phyloP scores from a whole-genome alignment of 495 filamentous ascomycete species.

The Penicillium goetzii region DNA sequence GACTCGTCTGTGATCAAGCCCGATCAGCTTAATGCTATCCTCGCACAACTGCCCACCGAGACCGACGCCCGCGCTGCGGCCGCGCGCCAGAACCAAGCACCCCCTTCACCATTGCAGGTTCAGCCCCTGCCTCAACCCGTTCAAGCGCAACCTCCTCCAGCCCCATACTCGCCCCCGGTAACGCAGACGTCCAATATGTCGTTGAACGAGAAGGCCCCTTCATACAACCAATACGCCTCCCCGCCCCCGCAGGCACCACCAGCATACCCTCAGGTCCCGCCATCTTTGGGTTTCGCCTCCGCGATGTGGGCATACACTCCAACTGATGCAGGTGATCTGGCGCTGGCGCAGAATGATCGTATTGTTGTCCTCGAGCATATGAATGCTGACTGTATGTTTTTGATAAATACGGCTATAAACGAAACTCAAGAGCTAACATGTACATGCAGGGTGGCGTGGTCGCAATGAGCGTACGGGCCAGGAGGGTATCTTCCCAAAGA shows the following conservation, averaged over 20 bases:
- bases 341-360: constrained; percentile 73
- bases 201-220: constrained; percentile 58
- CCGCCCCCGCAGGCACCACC: constrained; percentile 56
- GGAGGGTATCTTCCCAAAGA: constrained; percentile 89
- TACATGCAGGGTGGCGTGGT: constrained; percentile 71
- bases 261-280: constrained; percentile 56
- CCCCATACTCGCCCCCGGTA: constrained; percentile 46
- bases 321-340: constrained; percentile 76
- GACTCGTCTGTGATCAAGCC: constrained; percentile 76
- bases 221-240: constrained; percentile 53
- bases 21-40: constrained; percentile 69
- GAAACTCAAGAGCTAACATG: constrained; percentile 25
- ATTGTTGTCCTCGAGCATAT: constrained; percentile 84
- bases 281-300: constrained; percentile 68
- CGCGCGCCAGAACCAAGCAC: constrained; percentile 19
- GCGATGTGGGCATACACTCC: constrained; percentile 84
- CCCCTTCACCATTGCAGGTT: constrained; percentile 16
- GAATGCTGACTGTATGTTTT: constrained; percentile 82
- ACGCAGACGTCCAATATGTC: constrained; percentile 52
- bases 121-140: constrained; percentile 36
- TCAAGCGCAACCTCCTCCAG: constrained; percentile 41
- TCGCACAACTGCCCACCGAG: constrained; percentile 72
- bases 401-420: not conserved
- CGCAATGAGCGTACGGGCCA: constrained; percentile 74
- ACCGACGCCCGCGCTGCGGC: constrained; percentile 41